Conservation (phyloP, 345 rosid species). For the Eucalyptus dawsonii region DNA sequence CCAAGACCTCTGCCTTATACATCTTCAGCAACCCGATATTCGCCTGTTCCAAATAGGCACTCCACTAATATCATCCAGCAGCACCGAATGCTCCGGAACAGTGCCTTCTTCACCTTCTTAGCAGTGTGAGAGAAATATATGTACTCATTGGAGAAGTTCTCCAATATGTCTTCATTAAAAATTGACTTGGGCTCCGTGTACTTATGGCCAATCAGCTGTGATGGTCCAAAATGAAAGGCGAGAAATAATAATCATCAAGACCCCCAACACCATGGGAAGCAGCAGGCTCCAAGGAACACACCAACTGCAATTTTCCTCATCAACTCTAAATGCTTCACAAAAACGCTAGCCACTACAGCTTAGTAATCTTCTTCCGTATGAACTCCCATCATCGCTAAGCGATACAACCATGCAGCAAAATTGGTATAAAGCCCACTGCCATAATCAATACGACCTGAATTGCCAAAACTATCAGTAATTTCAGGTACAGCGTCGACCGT, state of each 20-base stretch:
- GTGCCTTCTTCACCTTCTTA: slow-evolving; percentile 84
- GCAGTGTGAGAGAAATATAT: slow-evolving; percentile 73
- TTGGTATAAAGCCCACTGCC: slow-evolving; percentile 85
- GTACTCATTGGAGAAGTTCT: slow-evolving; percentile 58
- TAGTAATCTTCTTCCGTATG: slow-evolving; percentile 59
- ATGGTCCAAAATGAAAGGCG: slow-evolving; percentile 85
- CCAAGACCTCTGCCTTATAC: slow-evolving; percentile 88
- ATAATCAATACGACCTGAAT: slow-evolving; percentile 73
- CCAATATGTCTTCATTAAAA: slow-evolving; percentile 80
- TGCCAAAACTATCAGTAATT: slow-evolving; percentile 80
- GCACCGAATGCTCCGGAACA: slow-evolving; percentile 64
- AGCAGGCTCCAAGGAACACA: slow-evolving; percentile 77
- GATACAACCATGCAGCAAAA: slow-evolving; percentile 82
- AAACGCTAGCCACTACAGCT: slow-evolving; percentile 64
- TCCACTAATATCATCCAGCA: slow-evolving; percentile 87
- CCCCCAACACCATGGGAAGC: slow-evolving; percentile 99
- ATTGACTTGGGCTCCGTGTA: slow-evolving; percentile 86
- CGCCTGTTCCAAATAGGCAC: slow-evolving; percentile 86
- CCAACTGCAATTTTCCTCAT: slow-evolving; percentile 76
- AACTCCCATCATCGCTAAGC: slow-evolving; percentile 69
- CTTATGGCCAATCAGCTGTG: slow-evolving; percentile 83
- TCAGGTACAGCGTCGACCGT: slow-evolving; percentile 57
- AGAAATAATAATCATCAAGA: slow-evolving; percentile 87
- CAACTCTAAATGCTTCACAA: slow-evolving; percentile 57
- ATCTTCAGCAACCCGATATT: slow-evolving; percentile 88